phyloP scores from a whole-genome alignment of 2,329 filamentous ascomycete species.

The Penicillium griseofulvum region DNA sequence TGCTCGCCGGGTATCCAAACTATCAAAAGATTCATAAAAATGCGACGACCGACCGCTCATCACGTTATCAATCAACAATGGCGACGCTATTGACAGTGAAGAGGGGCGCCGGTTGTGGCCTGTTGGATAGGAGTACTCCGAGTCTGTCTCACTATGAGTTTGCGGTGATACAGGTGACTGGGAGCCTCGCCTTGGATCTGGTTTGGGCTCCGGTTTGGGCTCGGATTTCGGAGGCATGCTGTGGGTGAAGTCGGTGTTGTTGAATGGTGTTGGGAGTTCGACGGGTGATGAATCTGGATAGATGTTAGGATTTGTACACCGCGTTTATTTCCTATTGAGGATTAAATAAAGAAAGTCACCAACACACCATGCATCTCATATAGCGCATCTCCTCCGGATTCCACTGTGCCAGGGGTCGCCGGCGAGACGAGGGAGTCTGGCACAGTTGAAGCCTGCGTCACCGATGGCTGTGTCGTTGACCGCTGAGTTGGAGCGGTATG shows the following conservation, averaged over 20 bases:
- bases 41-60: not conserved
- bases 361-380: slow-evolving; percentile 6
- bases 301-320: not conserved
- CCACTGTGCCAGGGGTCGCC: slow-evolving; percentile 1
- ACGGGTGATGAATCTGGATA: not conserved
- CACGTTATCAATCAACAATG: slow-evolving; percentile 1
- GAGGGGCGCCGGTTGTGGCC: not conserved
- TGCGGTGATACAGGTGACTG: not conserved
- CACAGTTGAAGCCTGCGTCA: slow-evolving; percentile 1
- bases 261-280: slow-evolving; percentile 4
- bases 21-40: slow-evolving; percentile 1
- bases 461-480: not conserved
- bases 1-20: not conserved
- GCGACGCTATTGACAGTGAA: not conserved
- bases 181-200: not conserved
- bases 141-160: not conserved
- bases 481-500: not conserved
- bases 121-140: not conserved
- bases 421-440: slow-evolving; percentile 1
- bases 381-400: slow-evolving; percentile 2
- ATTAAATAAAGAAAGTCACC: not conserved
- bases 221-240: not conserved
- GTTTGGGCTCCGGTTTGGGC: not conserved
- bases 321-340: not conserved
- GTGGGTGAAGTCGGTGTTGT: not conserved